Conservation (phyloP, 169 alveolate genomes). For the Plasmodium cynomolgi region DNA sequence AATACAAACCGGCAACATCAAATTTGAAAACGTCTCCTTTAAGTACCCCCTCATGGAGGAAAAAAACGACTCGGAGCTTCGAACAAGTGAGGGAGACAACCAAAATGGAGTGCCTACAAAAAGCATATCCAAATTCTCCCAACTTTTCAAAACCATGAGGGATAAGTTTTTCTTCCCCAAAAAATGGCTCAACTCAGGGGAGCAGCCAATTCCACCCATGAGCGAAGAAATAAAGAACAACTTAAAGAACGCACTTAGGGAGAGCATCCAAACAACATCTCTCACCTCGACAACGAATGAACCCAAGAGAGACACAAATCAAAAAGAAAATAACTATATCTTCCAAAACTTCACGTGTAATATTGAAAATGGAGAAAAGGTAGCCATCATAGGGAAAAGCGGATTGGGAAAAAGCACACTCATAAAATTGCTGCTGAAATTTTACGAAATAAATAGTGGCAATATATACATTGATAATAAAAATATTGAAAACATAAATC, state of each 20-base stretch:
- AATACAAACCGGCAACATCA: conserved; percentile 31
- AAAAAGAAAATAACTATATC: conserved; percentile 18
- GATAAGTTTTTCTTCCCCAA: not conserved
- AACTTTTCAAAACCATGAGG: not conserved
- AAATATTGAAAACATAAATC: conserved; percentile 87
- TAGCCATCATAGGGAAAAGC: conserved; percentile 89
- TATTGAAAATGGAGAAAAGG: conserved; percentile 64
- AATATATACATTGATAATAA: conserved; percentile 89
- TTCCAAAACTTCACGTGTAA: conserved; percentile 69
- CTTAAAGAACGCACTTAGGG: not conserved
- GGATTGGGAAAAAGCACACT: conserved; percentile 97
- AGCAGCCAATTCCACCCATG: not conserved
- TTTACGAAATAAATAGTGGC: conserved; percentile 91
- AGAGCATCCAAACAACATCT: not conserved
- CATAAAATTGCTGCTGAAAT: conserved; percentile 92
- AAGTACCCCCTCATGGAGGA: conserved; percentile 37
- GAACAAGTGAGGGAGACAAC: not conserved
- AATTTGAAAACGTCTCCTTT: conserved; percentile 54
- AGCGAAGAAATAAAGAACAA: not conserved
- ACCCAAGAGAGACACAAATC: not conserved
- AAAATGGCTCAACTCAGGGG: not conserved
- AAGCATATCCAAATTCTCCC: not conserved
- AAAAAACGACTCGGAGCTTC: not conserved
- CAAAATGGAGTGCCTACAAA: not conserved
- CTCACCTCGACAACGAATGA: not conserved